Conservation (phyloP, 192 early-diverging fungal species). For the Chytriomyces confervae region DNA sequence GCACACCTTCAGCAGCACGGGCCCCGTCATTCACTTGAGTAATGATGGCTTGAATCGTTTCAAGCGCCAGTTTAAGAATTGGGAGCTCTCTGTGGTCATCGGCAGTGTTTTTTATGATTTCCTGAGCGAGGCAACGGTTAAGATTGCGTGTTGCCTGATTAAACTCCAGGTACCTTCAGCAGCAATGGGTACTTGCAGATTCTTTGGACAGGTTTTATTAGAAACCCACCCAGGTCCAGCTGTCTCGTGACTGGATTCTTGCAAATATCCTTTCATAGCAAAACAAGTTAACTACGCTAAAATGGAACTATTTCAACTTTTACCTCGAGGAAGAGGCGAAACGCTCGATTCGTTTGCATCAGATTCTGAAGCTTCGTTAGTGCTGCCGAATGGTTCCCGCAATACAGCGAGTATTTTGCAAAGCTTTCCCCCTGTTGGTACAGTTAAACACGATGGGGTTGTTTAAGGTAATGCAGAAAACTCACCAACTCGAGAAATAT, state of each 20-base stretch:
- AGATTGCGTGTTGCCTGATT: background rate
- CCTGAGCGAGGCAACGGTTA: constrained; percentile 33
- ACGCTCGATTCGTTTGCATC: constrained; percentile 42
- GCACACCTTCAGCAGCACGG: constrained; percentile 44
- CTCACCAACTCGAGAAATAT: constrained; percentile 49
- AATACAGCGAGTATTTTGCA: constrained; percentile 55
- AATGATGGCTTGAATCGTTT: constrained; percentile 54
- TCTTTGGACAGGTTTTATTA: constrained; percentile 98
- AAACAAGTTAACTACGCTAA: background rate
- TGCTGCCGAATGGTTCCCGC: constrained; percentile 51
- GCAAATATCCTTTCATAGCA: constrained; percentile 42
- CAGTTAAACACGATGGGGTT: background rate
- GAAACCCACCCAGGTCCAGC: constrained; percentile 57
- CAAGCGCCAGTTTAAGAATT: constrained; percentile 45
- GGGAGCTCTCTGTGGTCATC: constrained; percentile 43
- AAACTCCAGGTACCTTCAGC: constrained; percentile 41
- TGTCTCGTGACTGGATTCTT: constrained; percentile 47
- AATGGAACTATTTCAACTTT: constrained; percentile 5
- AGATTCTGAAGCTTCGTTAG: constrained; percentile 44
- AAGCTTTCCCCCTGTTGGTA: constrained; percentile 45
- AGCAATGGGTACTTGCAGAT: constrained; percentile 99
- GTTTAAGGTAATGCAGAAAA: background rate
- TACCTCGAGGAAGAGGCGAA: constrained; percentile 57
- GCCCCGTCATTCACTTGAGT: constrained; percentile 58
- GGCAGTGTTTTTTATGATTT: constrained; percentile 60